phyloP scores from a whole-genome alignment of 164 flowering plant species.

The Taxillus chinensis region DNA sequence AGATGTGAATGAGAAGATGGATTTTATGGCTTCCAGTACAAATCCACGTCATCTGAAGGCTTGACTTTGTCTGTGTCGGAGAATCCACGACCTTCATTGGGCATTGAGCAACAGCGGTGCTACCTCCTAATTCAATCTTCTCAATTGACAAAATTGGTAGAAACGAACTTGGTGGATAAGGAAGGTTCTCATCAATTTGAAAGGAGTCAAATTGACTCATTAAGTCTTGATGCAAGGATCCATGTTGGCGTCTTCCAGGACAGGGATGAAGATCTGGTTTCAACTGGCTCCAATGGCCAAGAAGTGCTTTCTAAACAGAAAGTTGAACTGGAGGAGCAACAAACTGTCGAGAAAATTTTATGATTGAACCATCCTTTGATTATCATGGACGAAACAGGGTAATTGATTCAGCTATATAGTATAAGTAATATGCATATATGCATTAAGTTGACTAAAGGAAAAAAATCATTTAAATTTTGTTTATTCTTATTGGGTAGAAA shows the following conservation, averaged over 20 bases:
- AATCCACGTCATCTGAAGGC: not conserved
- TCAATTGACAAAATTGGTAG: too few relatives aligned
- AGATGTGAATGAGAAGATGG: too few relatives aligned
- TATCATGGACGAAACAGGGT: constrained; percentile 27
- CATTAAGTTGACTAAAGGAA: too few relatives aligned
- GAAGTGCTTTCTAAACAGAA: constrained; percentile 13
- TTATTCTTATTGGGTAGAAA: too few relatives aligned
- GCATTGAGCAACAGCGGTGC: constrained; percentile 4
- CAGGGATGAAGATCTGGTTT: too few relatives aligned
- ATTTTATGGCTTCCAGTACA: constrained; percentile 1
- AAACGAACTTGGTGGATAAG: not conserved
- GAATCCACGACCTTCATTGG: constrained; percentile 6
- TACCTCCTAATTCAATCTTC: not conserved
- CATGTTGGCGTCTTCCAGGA: constrained; percentile 16
- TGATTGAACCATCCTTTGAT: constrained; percentile 12
- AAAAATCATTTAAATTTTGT: not conserved
- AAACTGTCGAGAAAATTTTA: constrained; percentile 17
- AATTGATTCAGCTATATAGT: too few relatives aligned
- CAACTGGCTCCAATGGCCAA: constrained; percentile 10
- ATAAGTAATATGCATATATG: too few relatives aligned
- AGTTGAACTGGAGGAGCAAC: constrained; percentile 13
- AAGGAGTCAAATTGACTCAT: constrained; percentile 7
- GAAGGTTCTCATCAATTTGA: constrained; percentile 5
- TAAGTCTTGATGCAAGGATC: constrained; percentile 1
- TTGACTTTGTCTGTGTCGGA: too few relatives aligned